Percentiles rank a stretch among this genome's conserved stretches.
These are phyloP conservation scores for Talaromyces stipitatus DNA, from an alignment of 495 filamentous ascomycete genomes.

Conservation along the genomic window DNA sequence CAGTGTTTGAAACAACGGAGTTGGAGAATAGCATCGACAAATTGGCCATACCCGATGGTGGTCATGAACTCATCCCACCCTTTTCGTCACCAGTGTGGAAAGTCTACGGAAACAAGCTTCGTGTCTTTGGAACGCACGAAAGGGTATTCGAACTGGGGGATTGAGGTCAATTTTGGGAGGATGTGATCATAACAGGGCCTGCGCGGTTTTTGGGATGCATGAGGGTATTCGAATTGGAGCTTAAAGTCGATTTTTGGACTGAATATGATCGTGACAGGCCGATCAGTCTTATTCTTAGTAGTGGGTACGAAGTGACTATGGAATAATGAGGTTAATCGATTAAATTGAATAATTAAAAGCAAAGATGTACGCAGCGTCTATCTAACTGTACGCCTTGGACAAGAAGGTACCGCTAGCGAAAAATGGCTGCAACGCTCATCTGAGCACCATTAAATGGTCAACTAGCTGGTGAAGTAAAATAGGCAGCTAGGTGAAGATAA, in stretches of 20 bases:
- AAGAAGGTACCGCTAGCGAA: conserved; percentile 71
- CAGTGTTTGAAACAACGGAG: background rate
- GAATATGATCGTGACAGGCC: too few relatives aligned
- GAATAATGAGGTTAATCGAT: background rate
- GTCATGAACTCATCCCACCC: conserved; percentile 36
- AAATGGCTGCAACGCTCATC: conserved; percentile 50
- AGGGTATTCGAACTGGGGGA: conserved; percentile 33
- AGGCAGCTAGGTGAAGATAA: conserved; percentile 55
- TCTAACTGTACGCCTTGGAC: conserved; percentile 62
- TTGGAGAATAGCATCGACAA: background rate
- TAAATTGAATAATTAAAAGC: background rate
- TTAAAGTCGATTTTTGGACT: background rate
- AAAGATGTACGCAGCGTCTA: conserved; percentile 54
- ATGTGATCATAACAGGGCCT: background rate
- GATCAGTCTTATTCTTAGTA: too few relatives aligned
- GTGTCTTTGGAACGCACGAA: conserved; percentile 59
- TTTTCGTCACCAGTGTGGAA: conserved; percentile 51
- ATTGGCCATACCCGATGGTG: conserved; percentile 4
- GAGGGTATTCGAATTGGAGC: too few relatives aligned
- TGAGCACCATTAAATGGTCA: conserved; percentile 61
- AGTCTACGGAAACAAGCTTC: conserved; percentile 53
- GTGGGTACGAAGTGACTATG: too few relatives aligned
- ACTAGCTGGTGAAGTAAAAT: conserved; percentile 35
- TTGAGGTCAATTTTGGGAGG: background rate
- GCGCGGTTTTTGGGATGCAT: too few relatives aligned